Evolutionary conservation across 495 filamentous ascomycete genomes (phyloP).

Genomic region (Neurospora sp.): DNA sequence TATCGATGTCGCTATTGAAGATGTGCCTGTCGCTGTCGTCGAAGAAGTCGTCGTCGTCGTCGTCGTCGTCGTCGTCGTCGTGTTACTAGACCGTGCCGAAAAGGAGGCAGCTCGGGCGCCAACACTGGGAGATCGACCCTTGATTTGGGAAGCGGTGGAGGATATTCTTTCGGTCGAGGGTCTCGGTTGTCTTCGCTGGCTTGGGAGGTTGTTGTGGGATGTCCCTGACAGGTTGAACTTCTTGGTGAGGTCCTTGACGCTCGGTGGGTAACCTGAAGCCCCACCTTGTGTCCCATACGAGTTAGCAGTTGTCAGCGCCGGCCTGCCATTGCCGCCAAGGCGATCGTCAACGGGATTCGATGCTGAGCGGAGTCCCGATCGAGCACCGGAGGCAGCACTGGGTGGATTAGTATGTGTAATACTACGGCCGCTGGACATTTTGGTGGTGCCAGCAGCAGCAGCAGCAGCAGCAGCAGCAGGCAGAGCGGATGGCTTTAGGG

Average conservation of each 20-base stretch:
- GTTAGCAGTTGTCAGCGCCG: conserved; percentile 19
- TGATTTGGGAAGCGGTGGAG: conserved; percentile 10
- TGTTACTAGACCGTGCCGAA: conserved; percentile 21
- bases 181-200: background rate
- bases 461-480: conserved; percentile 14
- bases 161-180: background rate
- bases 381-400: conserved; percentile 4
- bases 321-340: conserved; percentile 10
- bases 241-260: conserved; percentile 46
- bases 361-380: conserved; percentile 31
- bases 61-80: conserved; percentile 18
- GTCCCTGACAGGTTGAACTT: conserved; percentile 36
- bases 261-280: conserved; percentile 23
- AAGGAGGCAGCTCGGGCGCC: conserved; percentile 25
- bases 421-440: conserved; percentile 17
- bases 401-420: conserved; percentile 12
- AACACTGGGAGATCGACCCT: conserved; percentile 19
- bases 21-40: background rate
- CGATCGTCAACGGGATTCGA: conserved; percentile 41
- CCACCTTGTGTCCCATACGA: conserved; percentile 12
- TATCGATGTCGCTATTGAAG: background rate
- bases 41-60: conserved; percentile 21
- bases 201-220: background rate
- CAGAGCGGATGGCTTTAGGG: background rate
- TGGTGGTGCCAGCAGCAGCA: conserved; percentile 23